phyloP scores from a whole-genome alignment of 192 early-diverging fungal species.

The Linnemannia hyalina region DNA sequence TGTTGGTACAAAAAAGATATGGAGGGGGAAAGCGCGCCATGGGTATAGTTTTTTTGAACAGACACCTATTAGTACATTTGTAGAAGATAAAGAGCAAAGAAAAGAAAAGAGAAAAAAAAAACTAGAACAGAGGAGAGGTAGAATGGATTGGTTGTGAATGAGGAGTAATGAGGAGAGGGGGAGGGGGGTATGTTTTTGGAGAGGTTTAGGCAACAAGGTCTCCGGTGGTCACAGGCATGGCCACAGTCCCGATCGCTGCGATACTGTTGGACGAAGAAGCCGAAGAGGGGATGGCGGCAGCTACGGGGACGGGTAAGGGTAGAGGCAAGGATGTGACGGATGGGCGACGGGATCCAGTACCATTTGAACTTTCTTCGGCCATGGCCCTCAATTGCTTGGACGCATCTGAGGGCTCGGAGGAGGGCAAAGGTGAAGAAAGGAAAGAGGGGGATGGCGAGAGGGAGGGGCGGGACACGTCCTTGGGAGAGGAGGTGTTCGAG shows the following conservation, averaged over 20 bases:
- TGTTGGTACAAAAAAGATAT: background rate
- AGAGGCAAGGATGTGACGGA: constrained; percentile 7
- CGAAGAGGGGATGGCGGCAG: background rate
- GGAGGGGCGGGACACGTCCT: background rate
- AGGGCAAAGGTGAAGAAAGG: background rate
- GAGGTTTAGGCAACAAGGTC: too few species aligned
- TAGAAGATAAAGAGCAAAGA: background rate
- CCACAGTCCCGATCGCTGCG: too few species aligned
- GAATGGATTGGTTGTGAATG: background rate
- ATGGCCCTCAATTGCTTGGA: background rate
- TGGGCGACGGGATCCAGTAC: background rate
- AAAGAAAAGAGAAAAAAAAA: background rate
- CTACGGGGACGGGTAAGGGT: background rate
- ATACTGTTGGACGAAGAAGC: too few species aligned
- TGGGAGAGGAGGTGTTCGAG: background rate
- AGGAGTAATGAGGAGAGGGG: too few species aligned
- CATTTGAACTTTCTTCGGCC: background rate
- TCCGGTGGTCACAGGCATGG: too few species aligned
- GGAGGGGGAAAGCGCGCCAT: too few species aligned
- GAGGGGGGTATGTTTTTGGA: too few species aligned
- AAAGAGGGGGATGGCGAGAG: background rate
- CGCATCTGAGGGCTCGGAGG: background rate
- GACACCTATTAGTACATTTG: too few species aligned
- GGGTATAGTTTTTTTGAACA: too few species aligned
- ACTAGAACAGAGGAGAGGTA: background rate